phyloP scores from a whole-genome alignment of 2,329 filamentous ascomycete species.

The Lachnellula willkommii region DNA sequence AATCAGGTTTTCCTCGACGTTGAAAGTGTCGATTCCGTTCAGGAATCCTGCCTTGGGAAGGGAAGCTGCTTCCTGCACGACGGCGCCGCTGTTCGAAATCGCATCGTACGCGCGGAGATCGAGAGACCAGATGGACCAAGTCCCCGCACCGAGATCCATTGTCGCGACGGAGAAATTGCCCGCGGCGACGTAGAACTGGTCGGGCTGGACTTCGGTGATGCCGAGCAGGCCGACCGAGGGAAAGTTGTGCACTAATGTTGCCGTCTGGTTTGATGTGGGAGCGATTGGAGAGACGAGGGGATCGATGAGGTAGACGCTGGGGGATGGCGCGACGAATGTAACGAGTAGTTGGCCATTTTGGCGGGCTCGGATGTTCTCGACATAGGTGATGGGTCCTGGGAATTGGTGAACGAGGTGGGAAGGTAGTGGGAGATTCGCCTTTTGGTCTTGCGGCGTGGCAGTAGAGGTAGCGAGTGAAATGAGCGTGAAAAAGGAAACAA shows the following conservation, averaged over 20 bases:
- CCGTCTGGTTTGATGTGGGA: background rate
- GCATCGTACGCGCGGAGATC: constrained; percentile 6
- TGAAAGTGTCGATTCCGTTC: constrained; percentile 24
- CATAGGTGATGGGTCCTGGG: constrained; percentile 16
- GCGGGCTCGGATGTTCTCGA: constrained; percentile 21
- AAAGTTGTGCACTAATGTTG: constrained; percentile 15
- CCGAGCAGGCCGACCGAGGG: constrained; percentile 28
- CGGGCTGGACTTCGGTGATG: constrained; percentile 33
- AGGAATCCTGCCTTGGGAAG: constrained; percentile 20
- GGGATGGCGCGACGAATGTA: constrained; percentile 5
- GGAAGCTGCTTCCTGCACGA: constrained; percentile 10
- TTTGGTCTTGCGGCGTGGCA: background rate
- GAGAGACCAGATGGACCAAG: constrained; percentile 19
- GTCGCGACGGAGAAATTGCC: constrained; percentile 14
- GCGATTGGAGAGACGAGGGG: background rate
- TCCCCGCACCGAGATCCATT: background rate
- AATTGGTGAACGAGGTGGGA: constrained; percentile 12
- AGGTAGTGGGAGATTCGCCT: background rate
- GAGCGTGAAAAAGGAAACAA: background rate
- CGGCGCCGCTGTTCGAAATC: background rate
- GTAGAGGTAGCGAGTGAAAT: background rate
- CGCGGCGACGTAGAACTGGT: constrained; percentile 28
- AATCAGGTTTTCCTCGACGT: constrained; percentile 10
- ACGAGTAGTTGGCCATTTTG: constrained; percentile 14
- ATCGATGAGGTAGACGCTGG: constrained; percentile 13